Base-by-base conservation (phyloP, 768 basidiomycete species). In the Pholiota molesta region DNA sequence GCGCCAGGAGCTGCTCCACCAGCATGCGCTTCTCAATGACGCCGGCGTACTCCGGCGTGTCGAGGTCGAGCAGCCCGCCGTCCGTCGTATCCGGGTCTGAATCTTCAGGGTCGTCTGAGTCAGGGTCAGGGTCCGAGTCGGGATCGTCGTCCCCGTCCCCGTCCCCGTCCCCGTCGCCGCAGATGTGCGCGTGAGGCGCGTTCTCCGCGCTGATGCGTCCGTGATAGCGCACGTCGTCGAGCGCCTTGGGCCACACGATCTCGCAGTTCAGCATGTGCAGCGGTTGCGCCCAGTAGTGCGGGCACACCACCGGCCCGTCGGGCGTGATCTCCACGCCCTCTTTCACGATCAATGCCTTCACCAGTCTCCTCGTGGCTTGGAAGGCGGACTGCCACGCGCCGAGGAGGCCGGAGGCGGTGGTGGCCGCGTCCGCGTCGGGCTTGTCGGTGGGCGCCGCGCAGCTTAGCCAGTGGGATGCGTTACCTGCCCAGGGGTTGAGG, bases 221-320 rank as follows among this genome's bases (percentile, higher is more conserved):
- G 65, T 73, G 56, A 68, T 80, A 83, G 8, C 79, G 78, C 28
- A 79, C 77, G 64, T 71, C 69, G 62, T 91, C 90, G 47, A 94
- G 81, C 60, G 81, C 88, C 58, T 77, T 72, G 0, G 95, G 94
- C 89, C 92, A 95, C 6, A 91, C 83, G 57, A 94, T 73, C 6
- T 87, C 83, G 78, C 95, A 97, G 76, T 95, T 95, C 65, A 97
- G 83, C 52, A 78, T 69, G 69, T 94, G 90, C 59, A 91, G 81
- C 0, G 87, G 83, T 60, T 83, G 75, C 0, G 89, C 85, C 95
- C 95, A 97, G 49, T 83, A 78, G 68, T 87, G 89, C 0, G 95
- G 94, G 69, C 94, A 95, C 23, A 93, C 72, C 1, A 75, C 69
- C 8, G 70, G 66, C 2, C 72, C 72, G 40, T 76, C 75, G 8